Base-by-base conservation (phyloP, 1,284 basidiomycete genomes). In the Ganoderma lingzhi region DNA sequence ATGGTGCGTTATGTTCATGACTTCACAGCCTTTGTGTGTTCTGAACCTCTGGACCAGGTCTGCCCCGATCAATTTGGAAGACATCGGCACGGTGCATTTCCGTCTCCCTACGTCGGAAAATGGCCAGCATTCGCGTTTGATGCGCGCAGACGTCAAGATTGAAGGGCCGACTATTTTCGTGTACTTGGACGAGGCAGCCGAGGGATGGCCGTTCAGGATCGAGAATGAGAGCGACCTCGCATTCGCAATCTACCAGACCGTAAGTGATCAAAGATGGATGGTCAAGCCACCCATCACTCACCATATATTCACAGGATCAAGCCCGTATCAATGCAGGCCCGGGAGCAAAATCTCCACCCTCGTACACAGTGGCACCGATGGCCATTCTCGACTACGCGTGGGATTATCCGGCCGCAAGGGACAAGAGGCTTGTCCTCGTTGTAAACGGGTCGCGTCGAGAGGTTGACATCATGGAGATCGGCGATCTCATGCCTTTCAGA, bases 391-490 rank as follows among this genome's bases (percentile, higher is more conserved):
- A 87, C 64, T 99, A 99, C 78, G 93, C 96, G 6, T 99, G 98
- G 98, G 98, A 99, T 79, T 91, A 89, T 73, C 98, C 98, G 1
- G 95, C 96, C 10, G 90, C 92, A 2, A 84, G 84, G 65, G 91
- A 94, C 76, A 99, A 98, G 83, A 92, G 91, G 74, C 85, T 99
- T 53, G 82, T 90, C 64, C 83, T 99, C 17, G 82, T 81, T 17
- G 87, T 92, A 66, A 91, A 92, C 59, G 86, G 87, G 19, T 83
- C 88, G 59, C 88, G 90, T n/a, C 88, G 95, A 51, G 83, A 88
- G 32, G 85, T 99, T 65, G 98, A 99, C 78, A 92, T 98, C 70
- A 93, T 98, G 89, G 98, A 99, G 80, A 99, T 99, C 58, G 98
- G 98, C 61, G 90, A 95, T 71, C 87, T 98, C 48, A 82, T 96